Evolutionary conservation across 139 green algal genomes (phyloP), one percentile per base, ranked within the genome.

Genomic region (Asterochloris erici): DNA sequence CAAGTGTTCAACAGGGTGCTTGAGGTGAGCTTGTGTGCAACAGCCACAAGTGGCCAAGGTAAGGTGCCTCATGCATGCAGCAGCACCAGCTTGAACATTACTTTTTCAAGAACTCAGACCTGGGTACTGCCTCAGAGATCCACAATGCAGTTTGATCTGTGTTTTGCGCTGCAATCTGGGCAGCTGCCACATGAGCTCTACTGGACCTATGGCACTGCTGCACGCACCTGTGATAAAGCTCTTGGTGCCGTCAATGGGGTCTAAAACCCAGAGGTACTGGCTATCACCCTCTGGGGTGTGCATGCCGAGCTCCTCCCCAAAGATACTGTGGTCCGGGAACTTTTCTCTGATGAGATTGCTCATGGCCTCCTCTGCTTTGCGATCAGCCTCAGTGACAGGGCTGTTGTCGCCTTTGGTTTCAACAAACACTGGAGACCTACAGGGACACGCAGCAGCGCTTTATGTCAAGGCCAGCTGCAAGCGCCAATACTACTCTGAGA

Each of bases 161-260:
- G 38, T 6, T 54, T 6, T 54, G 38, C 6, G 38, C 38, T 54
- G 38, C 4, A 54, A 54, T 6, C 38, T 54, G 38, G 38, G 38
- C 38, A 54, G 38, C 38, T 6, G 38, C 38, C 38, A 54, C 38
- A 54, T 54, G 38, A 54, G 38, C 38, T 54, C 38, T 54, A 6
- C 38, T 54, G 38, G 38, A 54, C 38, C 38, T 6, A 54, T 6
- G 38, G 2, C 38, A 54, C 6, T 54, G 38, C 38, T 54, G 38
- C 38, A 54, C 38, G 38, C 54, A 94, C 95, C 95, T 81, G 96
- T 99, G 84, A 99, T 99, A 89, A 99, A 99, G 88, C 89, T 96
- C 86, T 98, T 98, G n/a, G 97, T 99, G 69, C 97, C 97, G 81
- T 99, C 97, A 68, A 99, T 99, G 11, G 97, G 97, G 88, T 99